These are phyloP conservation scores for Elsinoe necatrix DNA, from an alignment of 2,329 filamentous ascomycete species.

Conservation along the genomic window DNA sequence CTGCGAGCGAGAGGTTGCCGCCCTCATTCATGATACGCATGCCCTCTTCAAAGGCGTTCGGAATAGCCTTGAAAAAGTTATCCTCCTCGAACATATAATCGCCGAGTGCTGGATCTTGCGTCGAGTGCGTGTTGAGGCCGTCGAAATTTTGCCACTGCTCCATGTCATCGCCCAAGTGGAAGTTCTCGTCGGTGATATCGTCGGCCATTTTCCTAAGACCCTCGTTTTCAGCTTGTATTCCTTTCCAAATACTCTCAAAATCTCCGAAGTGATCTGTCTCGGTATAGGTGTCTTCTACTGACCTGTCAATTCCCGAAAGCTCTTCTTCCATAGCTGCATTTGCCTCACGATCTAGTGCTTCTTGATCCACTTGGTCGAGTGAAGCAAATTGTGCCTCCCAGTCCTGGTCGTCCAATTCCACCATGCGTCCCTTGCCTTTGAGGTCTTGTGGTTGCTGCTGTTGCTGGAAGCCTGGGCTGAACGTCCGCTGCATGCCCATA, in stretches of 20 bases:
- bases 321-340: conserved; percentile 74
- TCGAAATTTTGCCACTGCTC: conserved; percentile 76
- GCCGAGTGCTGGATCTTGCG: conserved; percentile 62
- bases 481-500: conserved; percentile 42
- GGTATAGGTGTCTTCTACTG: conserved; percentile 48
- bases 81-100: conserved; percentile 93
- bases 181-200: conserved; percentile 54
- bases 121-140: conserved; percentile 54
- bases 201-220: conserved; percentile 59
- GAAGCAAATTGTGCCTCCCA: conserved; percentile 97
- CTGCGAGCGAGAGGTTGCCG: conserved; percentile 86
- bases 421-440: conserved; percentile 74
- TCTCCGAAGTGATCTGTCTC: conserved; percentile 67
- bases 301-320: conserved; percentile 81
- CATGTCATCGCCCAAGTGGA: conserved; percentile 64
- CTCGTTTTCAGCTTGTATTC: conserved; percentile 68
- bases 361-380: conserved; percentile 61
- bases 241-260: conserved; percentile 84
- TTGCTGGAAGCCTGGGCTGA: conserved; percentile 28
- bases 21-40: conserved; percentile 87
- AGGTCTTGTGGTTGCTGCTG: conserved; percentile 49
- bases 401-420: conserved; percentile 84
- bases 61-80: conserved; percentile 74
- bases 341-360: conserved; percentile 51
- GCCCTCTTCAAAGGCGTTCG: conserved; percentile 85